These are phyloP conservation scores for Globisporangium echinulatum DNA, from an alignment of 352 stramenopile species.

Conservation along the genomic window DNA sequence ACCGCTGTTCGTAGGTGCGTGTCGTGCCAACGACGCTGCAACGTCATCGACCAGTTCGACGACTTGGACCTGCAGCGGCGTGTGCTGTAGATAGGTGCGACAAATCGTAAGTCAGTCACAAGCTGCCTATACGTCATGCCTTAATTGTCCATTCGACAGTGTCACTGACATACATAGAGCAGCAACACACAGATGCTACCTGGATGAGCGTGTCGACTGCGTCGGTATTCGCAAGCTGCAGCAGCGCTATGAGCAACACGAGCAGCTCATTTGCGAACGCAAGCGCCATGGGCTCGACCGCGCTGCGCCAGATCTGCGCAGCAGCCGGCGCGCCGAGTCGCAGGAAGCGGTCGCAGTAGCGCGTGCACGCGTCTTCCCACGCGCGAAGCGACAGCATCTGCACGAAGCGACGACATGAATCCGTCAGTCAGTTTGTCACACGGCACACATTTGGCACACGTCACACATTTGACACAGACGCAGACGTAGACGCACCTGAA, in stretches of 20 bases:
- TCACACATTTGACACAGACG: neutral
- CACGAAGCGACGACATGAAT: neutral
- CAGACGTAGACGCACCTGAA: constrained; percentile 23
- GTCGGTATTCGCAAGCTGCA: constrained; percentile 14
- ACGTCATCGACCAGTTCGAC: constrained; percentile 31
- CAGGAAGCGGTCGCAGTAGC: constrained; percentile 23
- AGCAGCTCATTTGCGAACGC: constrained; percentile 29
- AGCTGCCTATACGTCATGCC: neutral
- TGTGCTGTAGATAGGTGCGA: constrained; percentile 21
- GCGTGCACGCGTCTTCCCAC: constrained; percentile 26
- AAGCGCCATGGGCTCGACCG: constrained; percentile 33
- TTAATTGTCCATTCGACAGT: too few species aligned
- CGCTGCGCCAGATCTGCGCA: constrained; percentile 18
- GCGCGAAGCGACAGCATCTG: constrained; percentile 35
- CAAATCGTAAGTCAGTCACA: neutral
- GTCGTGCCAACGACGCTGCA: constrained; percentile 13
- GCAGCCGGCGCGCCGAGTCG: constrained; percentile 13
- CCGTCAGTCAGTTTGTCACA: neutral
- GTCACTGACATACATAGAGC: neutral
- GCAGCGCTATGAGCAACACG: constrained; percentile 29
- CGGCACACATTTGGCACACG: neutral
- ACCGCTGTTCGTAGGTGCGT: too few species aligned
- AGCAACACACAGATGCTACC: constrained; percentile 13
- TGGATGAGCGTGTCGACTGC: constrained; percentile 22
- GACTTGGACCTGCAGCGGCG: constrained; percentile 30